These are phyloP conservation scores for Mortierella sp. DNA, from an alignment of 371 early-diverging fungal species.

Conservation along the genomic window DNA sequence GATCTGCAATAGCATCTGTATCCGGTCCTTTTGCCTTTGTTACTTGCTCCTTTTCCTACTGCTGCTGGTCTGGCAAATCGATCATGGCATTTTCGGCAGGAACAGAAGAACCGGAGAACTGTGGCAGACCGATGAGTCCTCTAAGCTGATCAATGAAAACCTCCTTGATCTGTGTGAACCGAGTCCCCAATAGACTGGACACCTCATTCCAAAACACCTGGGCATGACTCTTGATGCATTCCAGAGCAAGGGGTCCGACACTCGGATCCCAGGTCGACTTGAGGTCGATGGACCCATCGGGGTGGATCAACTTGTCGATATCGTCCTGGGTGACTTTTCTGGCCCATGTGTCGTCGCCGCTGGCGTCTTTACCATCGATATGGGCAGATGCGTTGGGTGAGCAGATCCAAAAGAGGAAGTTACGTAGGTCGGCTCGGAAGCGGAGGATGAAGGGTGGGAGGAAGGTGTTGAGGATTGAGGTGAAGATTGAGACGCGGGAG, in stretches of 20 bases:
- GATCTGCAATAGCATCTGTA: not conserved
- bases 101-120: not conserved
- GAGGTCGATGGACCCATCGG: slow-evolving; percentile 21
- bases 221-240: slow-evolving; percentile 7
- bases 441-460: slow-evolving; percentile 25
- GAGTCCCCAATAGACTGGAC: not conserved
- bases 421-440: slow-evolving; percentile 26
- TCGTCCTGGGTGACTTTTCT: not conserved
- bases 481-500: slow-evolving; percentile 1
- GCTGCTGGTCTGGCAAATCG: not conserved
- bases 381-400: not conserved
- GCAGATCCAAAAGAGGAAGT: slow-evolving; percentile 28
- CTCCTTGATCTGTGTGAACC: slow-evolving; percentile 15
- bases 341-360: slow-evolving; percentile 15
- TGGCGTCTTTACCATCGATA: slow-evolving; percentile 19
- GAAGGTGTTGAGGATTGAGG: slow-evolving; percentile 17
- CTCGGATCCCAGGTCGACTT: slow-evolving; percentile 13
- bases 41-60: not conserved
- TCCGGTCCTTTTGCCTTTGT: not conserved
- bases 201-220: not conserved
- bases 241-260: not conserved
- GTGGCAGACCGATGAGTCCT: slow-evolving; percentile 10
- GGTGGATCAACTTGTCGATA: not conserved
- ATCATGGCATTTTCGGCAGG: not conserved
- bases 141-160: slow-evolving; percentile 19